Evolutionary conservation across 768 basidiomycete species (phyloP).

Genomic region (Paxillus involutus): DNA sequence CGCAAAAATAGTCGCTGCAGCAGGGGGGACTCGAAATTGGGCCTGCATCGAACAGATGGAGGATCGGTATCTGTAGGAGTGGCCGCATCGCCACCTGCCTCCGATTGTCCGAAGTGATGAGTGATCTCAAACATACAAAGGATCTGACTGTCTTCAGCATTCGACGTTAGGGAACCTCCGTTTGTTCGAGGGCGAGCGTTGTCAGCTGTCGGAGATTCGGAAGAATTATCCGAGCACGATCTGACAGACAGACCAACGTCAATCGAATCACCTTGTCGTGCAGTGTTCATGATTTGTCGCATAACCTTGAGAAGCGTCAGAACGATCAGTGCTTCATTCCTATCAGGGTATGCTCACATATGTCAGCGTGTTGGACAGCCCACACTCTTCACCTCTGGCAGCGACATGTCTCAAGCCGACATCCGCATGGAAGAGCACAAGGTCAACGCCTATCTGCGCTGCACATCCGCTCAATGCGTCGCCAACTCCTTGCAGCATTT

Average conservation of each 20-base stretch:
- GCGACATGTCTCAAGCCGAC: slow-evolving; percentile 84
- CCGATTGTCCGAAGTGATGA: slow-evolving; percentile 41
- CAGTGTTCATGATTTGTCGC: slow-evolving; percentile 74
- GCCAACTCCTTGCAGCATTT: slow-evolving; percentile 85
- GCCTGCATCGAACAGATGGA: slow-evolving; percentile 29
- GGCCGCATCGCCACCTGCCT: slow-evolving; percentile 10
- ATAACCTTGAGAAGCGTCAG: slow-evolving; percentile 56
- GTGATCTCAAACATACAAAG: slow-evolving; percentile 59
- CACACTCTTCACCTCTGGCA: slow-evolving; percentile 84
- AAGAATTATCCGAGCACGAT: slow-evolving; percentile 24
- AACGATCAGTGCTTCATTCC: slow-evolving; percentile 1
- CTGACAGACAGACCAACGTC: slow-evolving; percentile 77
- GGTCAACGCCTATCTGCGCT: slow-evolving; percentile 81
- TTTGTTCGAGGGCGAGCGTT: slow-evolving; percentile 19
- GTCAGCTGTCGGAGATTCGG: slow-evolving; percentile 27
- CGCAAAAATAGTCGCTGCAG: slow-evolving; percentile 61
- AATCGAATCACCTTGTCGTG: slow-evolving; percentile 76
- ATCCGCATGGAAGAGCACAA: slow-evolving; percentile 90
- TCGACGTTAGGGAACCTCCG: slow-evolving; percentile 25
- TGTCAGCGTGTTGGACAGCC: slow-evolving; percentile 74
- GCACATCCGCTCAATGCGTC: slow-evolving; percentile 85
- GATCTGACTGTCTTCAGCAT: slow-evolving; percentile 38
- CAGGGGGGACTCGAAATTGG: slow-evolving; percentile 50
- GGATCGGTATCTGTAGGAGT: slow-evolving; percentile 10
- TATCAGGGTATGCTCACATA: slow-evolving; percentile 60